These are phyloP conservation scores for Moringa oleifera DNA, from an alignment of 345 rosid genomes.

Conservation along the genomic window DNA sequence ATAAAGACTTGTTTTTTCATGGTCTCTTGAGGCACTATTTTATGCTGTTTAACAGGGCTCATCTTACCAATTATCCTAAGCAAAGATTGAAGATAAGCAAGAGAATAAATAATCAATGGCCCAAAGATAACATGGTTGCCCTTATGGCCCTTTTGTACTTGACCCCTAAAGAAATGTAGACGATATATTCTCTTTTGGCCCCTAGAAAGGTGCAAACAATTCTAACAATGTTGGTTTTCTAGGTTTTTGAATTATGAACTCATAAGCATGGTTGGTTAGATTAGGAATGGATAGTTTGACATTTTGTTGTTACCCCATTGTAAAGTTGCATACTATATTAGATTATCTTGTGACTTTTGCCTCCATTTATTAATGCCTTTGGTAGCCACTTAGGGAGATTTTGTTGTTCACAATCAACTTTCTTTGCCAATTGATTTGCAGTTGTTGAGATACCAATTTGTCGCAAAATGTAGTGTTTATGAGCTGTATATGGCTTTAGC, in stretches of 20 bases:
- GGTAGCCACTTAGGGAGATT: neutral
- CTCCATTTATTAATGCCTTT: neutral
- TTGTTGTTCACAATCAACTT: neutral
- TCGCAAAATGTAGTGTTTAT: neutral
- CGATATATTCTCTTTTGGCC: neutral
- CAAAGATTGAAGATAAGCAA: constrained; percentile 3
- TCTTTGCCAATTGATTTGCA: neutral
- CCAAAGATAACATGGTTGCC: constrained; percentile 1
- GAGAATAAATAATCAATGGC: too few relatives aligned
- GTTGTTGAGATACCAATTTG: neutral
- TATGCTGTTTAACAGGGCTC: constrained; percentile 14
- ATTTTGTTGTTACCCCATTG: neutral
- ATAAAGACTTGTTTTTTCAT: neutral
- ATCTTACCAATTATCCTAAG: constrained; percentile 6
- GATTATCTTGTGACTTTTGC: neutral
- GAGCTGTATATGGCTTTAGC: neutral
- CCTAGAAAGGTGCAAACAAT: constrained; percentile 1
- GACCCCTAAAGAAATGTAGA: constrained; percentile 5
- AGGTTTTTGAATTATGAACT: neutral
- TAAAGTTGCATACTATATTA: too few relatives aligned
- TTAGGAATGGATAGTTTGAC: neutral
- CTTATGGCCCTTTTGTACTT: constrained; percentile 7
- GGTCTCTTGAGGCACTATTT: constrained; percentile 20
- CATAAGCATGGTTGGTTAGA: neutral
- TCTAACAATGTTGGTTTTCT: neutral